Evolutionary conservation across 352 stramenopile genomes (phyloP).

Genomic region (Phytophthora quininea): DNA sequence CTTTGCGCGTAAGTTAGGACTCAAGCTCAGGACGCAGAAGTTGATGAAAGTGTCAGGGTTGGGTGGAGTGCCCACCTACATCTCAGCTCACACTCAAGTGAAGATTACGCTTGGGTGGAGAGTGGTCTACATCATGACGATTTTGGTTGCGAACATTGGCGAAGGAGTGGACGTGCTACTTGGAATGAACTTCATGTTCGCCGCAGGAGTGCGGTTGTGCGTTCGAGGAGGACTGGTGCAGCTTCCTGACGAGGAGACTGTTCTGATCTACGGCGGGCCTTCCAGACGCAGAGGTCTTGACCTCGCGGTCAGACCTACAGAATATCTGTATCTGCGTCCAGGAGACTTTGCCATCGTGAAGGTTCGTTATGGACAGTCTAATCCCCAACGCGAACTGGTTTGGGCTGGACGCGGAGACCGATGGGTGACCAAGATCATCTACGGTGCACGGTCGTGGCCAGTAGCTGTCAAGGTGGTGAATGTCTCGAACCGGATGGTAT

Average conservation of each 20-base stretch:
- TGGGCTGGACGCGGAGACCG: background rate
- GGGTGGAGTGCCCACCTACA: conserved; percentile 1
- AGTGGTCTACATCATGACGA: conserved; percentile 10
- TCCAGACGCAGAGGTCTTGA: background rate
- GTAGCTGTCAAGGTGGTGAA: conserved; percentile 8
- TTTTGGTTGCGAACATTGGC: conserved; percentile 29
- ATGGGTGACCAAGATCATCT: conserved; percentile 6
- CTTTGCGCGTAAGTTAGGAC: conserved; percentile 14
- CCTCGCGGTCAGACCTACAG: background rate
- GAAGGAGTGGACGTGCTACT: conserved; percentile 29
- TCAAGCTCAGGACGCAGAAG: background rate
- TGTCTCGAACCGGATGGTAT: background rate
- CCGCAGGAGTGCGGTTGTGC: conserved; percentile 16
- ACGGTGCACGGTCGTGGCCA: background rate
- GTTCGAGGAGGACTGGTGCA: background rate
- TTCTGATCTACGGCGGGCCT: background rate
- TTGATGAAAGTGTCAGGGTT: conserved; percentile 5
- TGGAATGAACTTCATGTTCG: conserved; percentile 35
- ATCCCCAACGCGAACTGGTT: background rate
- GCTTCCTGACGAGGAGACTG: conserved; percentile 1
- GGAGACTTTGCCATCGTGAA: background rate
- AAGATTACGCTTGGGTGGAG: conserved; percentile 14
- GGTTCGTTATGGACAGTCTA: background rate
- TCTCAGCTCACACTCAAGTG: conserved; percentile 1
- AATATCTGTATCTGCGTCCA: background rate